Conservation (phyloP, 192 early-diverging fungal species). For the Coemansia sp. region DNA sequence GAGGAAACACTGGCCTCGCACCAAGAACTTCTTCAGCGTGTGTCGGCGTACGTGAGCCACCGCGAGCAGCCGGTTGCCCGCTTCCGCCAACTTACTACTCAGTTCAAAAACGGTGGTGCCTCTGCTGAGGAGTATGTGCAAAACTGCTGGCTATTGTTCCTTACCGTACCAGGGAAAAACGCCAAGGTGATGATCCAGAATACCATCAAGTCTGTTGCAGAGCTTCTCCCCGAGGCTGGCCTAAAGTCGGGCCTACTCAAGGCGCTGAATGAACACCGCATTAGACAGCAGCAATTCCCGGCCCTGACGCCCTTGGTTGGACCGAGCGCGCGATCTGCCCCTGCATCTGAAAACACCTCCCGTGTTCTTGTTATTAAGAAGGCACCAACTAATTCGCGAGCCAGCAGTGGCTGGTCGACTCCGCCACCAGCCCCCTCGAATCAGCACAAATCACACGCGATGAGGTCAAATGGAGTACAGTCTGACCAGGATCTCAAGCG, state of each 20-base stretch:
- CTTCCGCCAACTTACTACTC: constrained; percentile 43
- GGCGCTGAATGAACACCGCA: constrained; percentile 30
- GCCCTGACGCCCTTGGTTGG: constrained; percentile 32
- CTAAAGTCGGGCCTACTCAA: constrained; percentile 21
- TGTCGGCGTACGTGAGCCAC: constrained; percentile 48
- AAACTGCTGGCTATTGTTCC: constrained; percentile 49
- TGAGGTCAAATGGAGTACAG: not conserved
- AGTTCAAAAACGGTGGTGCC: constrained; percentile 27
- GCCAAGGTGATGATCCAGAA: constrained; percentile 53
- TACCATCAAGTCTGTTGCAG: constrained; percentile 31
- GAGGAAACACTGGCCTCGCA: constrained; percentile 26
- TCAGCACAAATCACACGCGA: not conserved
- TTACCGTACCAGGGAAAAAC: constrained; percentile 46
- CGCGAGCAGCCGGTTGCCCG: constrained; percentile 49
- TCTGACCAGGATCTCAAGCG: not conserved
- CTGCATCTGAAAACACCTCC: constrained; percentile 2
- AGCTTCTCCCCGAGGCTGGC: constrained; percentile 23
- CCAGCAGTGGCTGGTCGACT: constrained; percentile 5
- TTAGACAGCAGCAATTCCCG: constrained; percentile 51
- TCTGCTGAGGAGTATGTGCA: constrained; percentile 40
- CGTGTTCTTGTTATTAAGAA: constrained; percentile 43
- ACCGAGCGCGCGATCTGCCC: constrained; percentile 1
- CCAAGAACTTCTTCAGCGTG: constrained; percentile 46
- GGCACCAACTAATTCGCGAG: not conserved
- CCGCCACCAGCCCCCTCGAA: constrained; percentile 5